Evolutionary conservation across 495 filamentous ascomycete species (phyloP).

Genomic region (Sporormia fimetaria): DNA sequence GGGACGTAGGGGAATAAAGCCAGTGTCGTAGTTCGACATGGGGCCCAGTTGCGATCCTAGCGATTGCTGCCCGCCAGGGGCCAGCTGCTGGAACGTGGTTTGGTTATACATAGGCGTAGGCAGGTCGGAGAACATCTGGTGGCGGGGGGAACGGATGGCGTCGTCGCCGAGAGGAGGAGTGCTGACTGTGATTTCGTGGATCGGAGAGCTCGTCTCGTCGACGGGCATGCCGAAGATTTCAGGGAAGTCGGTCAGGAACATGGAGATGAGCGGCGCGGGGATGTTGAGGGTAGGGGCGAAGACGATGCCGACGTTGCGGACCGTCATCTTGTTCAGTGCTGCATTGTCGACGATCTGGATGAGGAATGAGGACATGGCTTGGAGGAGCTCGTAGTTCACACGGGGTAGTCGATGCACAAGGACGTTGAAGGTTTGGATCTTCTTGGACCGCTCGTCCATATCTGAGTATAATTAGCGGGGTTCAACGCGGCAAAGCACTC

Average conservation of each 20-base stretch:
- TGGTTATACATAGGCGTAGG: slow-evolving; percentile 56
- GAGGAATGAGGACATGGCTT: slow-evolving; percentile 73
- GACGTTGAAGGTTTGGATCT: slow-evolving; percentile 68
- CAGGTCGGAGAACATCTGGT: slow-evolving; percentile 59
- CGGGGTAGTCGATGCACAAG: slow-evolving; percentile 76
- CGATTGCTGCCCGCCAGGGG: too few relatives aligned
- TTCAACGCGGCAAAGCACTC: not conserved
- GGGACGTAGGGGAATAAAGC: slow-evolving; percentile 51
- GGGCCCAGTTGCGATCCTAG: too few relatives aligned
- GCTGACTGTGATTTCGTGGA: slow-evolving; percentile 36
- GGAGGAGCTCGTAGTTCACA: slow-evolving; percentile 66
- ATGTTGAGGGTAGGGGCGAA: slow-evolving; percentile 99
- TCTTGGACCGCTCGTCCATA: slow-evolving; percentile 57
- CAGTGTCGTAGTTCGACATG: slow-evolving; percentile 45
- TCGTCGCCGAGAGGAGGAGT: slow-evolving; percentile 42
- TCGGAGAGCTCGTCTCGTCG: slow-evolving; percentile 42
- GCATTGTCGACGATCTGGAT: slow-evolving; percentile 82
- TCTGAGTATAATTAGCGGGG: slow-evolving; percentile 35
- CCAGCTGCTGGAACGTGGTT: slow-evolving; percentile 41
- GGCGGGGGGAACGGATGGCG: slow-evolving; percentile 53
- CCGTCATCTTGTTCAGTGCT: slow-evolving; percentile 93
- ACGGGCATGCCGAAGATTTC: slow-evolving; percentile 68
- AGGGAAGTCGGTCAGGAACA: slow-evolving; percentile 84
- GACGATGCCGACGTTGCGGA: slow-evolving; percentile 94
- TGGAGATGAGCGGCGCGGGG: slow-evolving; percentile 82